Evolutionary conservation across 2,329 filamentous ascomycete species (phyloP), one percentile per base, ranked within the genome.

Genomic region (Claviceps africana): DNA sequence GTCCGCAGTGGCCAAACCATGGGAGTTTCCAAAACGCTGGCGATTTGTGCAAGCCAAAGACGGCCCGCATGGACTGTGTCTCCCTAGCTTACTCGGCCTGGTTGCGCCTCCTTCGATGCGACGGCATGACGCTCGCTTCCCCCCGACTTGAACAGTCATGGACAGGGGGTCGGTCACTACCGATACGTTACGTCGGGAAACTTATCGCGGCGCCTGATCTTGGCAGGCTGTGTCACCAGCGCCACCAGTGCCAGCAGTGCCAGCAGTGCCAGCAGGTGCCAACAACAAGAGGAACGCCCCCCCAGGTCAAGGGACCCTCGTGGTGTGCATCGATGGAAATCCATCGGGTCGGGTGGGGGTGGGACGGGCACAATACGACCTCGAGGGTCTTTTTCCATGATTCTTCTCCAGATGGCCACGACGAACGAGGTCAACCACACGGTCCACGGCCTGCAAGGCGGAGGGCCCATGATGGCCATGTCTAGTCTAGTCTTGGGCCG

Each of bases 141-240:
- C 42, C 21, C 22, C 42, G 6, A 13, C 42, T 28, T 46, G 21
- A 42, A 42, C 39, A 21, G 21, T n/a, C 10, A 8, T n/a, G 22
- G 25, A 25, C 25, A 33, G 19, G 21, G 28, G 30, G 48, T 48
- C 39, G 49, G 52, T 28, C 37, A 55, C 43, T 54, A 49, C 50
- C 54, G 54, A 53, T 48, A 54, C 52, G 54, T 56, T 56, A 50
- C 52, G 52, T 53, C 50, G 48, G 48, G 50, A 28, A 40, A 35
- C 28, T 21, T 31, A 33, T 47, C 28, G 28, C 30, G 46, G 46
- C 33, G 35, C 46, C 33, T 31, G 35, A 31, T 47, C 45, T 47
- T 47, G 45, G 45, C 45, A 47, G 9, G 28, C 8, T 21, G 39
- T 42, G 39, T 3, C n/a, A 17, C n/a, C n/a, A 8, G 31, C 9